Base-by-base conservation (phyloP, 192 early-diverging fungal species). In the Backusella australiensis region DNA sequence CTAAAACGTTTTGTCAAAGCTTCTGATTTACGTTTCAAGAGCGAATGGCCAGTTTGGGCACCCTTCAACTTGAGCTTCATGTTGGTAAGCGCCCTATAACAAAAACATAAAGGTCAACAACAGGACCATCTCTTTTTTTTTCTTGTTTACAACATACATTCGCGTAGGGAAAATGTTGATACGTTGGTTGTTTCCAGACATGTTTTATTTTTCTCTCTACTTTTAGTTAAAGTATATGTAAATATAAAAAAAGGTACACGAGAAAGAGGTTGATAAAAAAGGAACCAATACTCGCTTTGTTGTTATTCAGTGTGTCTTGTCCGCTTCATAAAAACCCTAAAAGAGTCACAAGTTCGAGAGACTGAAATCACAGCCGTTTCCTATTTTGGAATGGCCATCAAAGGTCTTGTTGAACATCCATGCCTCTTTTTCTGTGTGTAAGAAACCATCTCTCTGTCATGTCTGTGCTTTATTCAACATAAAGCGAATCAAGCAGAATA, bases 1-100 rank as follows among this genome's bases (percentile, higher is more conserved):
- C 98, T 86, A 86, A 99, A 99, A 29, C 98, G 91, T 52, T 95
- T 91, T 4, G 97, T 96, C 34, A 99, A 85, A 0, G 98, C 98
- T 82, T 99, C 98, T 75, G 93, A 93, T 85, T 99, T 99, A 74
- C 98, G 89, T 86, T 99, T 99, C 56, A 99, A 86, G 67, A 99
- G 91, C 6, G 94, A 96, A 83, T 99, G 98, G 23, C 98, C 98
- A 2, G 96, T 99, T 72, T 98, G 94, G 21, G 98, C 98, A 12
- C 98, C 98, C 86, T 98, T 99, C 38, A 99, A 88, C 67, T 97
- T 92, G 41, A 89, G 86, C 86, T 99, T 99, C 91, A 98, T 97
- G 69, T 90, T 90, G 63, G 97, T 98, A 72, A 98, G 84, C 23
- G 97, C 96, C 98, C 95, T 96, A 67, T 12, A 65, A 1, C 29